Conservation (phyloP, 805 yeast genomes). For the Suhomyces tanzawaensis region DNA sequence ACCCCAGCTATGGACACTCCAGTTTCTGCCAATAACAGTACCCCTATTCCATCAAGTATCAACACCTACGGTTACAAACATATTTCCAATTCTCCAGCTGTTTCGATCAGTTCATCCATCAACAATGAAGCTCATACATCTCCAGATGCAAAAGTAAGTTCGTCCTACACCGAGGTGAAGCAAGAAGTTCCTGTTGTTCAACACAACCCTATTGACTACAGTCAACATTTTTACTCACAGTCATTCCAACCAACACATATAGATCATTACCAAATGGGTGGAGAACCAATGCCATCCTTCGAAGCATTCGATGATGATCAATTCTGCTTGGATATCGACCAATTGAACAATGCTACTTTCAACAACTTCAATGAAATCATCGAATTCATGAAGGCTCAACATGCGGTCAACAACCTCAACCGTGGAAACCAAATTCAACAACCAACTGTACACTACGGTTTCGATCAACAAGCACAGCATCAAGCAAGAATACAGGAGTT, state of each 20-base stretch:
- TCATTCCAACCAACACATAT: background rate
- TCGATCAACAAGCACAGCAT: background rate
- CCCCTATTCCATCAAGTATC: constrained; percentile 13
- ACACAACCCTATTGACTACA: background rate
- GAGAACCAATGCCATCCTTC: background rate
- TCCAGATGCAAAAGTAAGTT: background rate
- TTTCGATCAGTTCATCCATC: constrained; percentile 6
- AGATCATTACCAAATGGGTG: constrained; percentile 1
- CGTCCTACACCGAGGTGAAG: background rate
- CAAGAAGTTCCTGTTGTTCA: background rate
- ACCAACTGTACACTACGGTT: constrained; percentile 3
- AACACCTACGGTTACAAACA: constrained; percentile 11
- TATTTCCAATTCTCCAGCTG: constrained; percentile 3
- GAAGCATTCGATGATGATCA: constrained; percentile 42
- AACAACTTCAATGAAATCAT: constrained; percentile 14
- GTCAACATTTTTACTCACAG: background rate
- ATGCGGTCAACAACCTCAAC: background rate
- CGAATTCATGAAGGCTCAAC: constrained; percentile 9
- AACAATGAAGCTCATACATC: constrained; percentile 1
- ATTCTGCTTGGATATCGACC: constrained; percentile 43
- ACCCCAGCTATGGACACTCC: constrained; percentile 3
- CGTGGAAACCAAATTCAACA: background rate
- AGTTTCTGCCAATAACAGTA: constrained; percentile 1
- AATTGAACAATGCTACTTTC: constrained; percentile 25
- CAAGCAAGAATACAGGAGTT: background rate